Base-by-base conservation (phyloP, 257 asterid genomes). In the Henckelia pumila region DNA sequence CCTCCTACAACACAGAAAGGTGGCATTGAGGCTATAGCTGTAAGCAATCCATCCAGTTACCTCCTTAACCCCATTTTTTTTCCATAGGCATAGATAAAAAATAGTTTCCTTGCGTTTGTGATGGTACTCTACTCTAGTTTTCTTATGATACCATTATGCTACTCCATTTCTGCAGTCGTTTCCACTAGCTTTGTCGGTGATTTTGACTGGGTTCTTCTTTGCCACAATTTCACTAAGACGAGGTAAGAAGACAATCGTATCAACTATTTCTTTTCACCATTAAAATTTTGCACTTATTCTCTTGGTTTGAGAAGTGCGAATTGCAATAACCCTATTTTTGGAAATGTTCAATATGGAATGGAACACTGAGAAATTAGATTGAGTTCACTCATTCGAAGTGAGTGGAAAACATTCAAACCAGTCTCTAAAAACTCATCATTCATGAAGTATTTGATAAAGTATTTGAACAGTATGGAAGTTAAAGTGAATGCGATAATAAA, bases 11-110 rank as follows among this genome's bases (percentile, higher is more conserved):
- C 85, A 22, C 84, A 74, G 75, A 83, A 82, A 66, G 82, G 73
- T 64, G 86, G 95, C 66, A 67, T 85, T 40, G 95, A 87, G 63
- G 75, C 90, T 70, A 67, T 86, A 29, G 87, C 89, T 60, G 98
- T 92, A 75, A 89, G 96, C 83, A 58, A 49, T 61, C 52, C 60
- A 61, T 62, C 5, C 47, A 8, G 29, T 29, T 59, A 25, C 26
- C 29, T 26, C 22, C 53, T 68, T 69, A 60, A 25, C 25, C 49
- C 33, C 37, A 60, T 6, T 60, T 59, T 30, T n/a, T 6, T 28
- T 60, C 16, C 20, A 1, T 16, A 47, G 21, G 20, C 61, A n/a
- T 49, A 29, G 53, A 29, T 32, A 56, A 23, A 69, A 10, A n/a
- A 2, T 23, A 47, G 22, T 55, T 22, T 11, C 14, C 60, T 61